These are phyloP conservation scores for Harrya chromipes DNA, from an alignment of 768 basidiomycete genomes.

Conservation along the genomic window DNA sequence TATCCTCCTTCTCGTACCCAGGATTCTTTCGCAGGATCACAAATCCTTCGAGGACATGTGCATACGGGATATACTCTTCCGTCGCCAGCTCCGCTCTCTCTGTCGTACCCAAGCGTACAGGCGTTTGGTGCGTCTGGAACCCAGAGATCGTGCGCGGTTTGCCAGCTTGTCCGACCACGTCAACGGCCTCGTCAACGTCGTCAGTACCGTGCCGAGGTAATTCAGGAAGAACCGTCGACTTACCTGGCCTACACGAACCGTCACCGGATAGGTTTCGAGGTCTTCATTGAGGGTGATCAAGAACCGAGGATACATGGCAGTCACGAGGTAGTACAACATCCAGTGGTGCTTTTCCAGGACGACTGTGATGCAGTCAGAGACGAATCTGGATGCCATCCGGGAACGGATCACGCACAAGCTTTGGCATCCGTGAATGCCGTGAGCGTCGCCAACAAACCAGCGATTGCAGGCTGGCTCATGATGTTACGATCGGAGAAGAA, in stretches of 20 bases:
- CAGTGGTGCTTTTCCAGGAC: constrained; percentile 95
- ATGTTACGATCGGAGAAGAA: constrained; percentile 92
- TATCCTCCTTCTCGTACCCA: constrained; percentile 82
- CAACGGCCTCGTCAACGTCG: constrained; percentile 64
- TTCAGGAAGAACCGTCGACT: constrained; percentile 15
- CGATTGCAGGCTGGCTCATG: constrained; percentile 85
- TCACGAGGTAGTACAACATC: constrained; percentile 96
- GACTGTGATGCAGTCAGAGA: constrained; percentile 46
- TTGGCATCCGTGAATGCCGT: constrained; percentile 94
- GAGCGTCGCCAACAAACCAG: constrained; percentile 83
- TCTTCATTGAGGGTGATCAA: constrained; percentile 95
- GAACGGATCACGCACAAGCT: constrained; percentile 61
- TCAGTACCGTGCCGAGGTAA: constrained; percentile 1
- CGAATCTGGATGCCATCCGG: background rate
- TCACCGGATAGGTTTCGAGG: constrained; percentile 80
- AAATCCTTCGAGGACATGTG: constrained; percentile 88
- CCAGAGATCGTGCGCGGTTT: constrained; percentile 95
- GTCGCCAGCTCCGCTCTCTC: constrained; percentile 96
- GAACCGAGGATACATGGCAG: constrained; percentile 98
- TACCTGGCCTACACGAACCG: constrained; percentile 92
- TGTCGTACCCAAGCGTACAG: constrained; percentile 90
- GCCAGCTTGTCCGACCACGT: constrained; percentile 96
- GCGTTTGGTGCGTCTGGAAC: constrained; percentile 98
- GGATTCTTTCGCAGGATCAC: constrained; percentile 92
- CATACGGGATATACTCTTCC: constrained; percentile 93